Evolutionary conservation across 495 filamentous ascomycete species (phyloP), one percentile per base, ranked within the genome.

Genomic region (Gamarada debralockiae): DNA sequence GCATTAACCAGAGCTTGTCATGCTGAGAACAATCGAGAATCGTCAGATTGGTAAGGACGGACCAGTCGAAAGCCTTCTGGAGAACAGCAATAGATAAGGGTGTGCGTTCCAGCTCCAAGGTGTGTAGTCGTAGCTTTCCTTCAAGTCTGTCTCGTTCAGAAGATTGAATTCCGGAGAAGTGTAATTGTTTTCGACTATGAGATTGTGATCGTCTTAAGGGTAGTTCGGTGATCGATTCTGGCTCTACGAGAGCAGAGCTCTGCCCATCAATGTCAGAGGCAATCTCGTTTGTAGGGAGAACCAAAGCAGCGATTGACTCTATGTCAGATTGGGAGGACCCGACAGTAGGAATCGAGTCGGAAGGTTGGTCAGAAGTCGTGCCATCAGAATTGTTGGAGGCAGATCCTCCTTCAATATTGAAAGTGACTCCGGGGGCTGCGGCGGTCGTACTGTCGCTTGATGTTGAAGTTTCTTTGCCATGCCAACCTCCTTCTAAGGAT

Each of bases 31-130:
- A 96, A 37, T 85, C 75, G 42, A 97, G 80, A 14, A 97, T 76
- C 0, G 92, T 96, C 43, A 97, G 69, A 14, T 73, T 86, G n/a
- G 82, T 86, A 37, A 96, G 67, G 3, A 77, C 67, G 0, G 81
- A 83, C 89, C 89, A 96, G 65, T 97, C 90, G 46, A 96, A 76
- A 0, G 83, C 82, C 41, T 80, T 80, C 33, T 82, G 71, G 24
- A 92, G 73, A 15, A 87, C 80, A 14, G 81, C 72, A 18, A 90
- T 70, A 9, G 84, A 89, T 4, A 96, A 65, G 1, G 81, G 74
- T 12, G 96, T 80, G n/a, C 89, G 80, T 64, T 97, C 92, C 1
- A 97, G 73, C 64, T 93, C 90, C 14, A 97, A 73, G 5, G 78
- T 80, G 46, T 92, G 83, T 21, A 96, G 70, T 25, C 77, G 83